Conservation (phyloP, 2,329 filamentous ascomycete genomes). For the Alternaria tenuissima region DNA sequence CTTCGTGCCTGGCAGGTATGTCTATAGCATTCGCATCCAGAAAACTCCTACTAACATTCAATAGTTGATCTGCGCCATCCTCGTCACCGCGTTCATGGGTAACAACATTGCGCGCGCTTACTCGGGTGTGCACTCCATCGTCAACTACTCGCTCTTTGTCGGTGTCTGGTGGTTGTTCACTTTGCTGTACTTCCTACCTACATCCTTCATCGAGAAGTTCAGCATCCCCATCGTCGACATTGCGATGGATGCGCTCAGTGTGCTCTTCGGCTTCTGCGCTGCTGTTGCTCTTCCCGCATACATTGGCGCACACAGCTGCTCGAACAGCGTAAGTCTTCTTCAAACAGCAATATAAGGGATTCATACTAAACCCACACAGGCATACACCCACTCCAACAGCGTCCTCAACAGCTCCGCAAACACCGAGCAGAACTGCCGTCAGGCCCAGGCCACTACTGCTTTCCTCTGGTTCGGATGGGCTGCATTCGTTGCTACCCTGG, state of each 20-base stretch:
- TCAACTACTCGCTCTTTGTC: constrained; percentile 74
- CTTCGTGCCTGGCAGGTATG: constrained; percentile 55
- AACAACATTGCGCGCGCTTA: constrained; percentile 67
- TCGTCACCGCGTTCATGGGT: constrained; percentile 68
- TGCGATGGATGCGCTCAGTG: constrained; percentile 65
- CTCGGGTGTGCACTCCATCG: constrained; percentile 63
- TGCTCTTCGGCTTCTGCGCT: constrained; percentile 74
- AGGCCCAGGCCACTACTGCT: constrained; percentile 76
- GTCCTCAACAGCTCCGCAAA: constrained; percentile 70
- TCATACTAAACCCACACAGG: constrained; percentile 39
- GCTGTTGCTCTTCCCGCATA: constrained; percentile 76
- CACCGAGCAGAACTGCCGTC: constrained; percentile 72
- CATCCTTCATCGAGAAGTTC: constrained; percentile 63
- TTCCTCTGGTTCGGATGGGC: constrained; percentile 83
- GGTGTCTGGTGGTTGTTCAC: constrained; percentile 71
- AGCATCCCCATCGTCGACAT: constrained; percentile 63
- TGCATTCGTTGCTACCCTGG: constrained; percentile 63
- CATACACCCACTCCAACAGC: constrained; percentile 58
- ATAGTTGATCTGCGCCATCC: constrained; percentile 67
- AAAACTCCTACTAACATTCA: not conserved
- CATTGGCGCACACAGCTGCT: constrained; percentile 74
- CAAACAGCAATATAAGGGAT: not conserved
- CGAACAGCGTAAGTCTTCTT: constrained; percentile 59
- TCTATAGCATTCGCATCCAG: not conserved
- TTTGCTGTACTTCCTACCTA: constrained; percentile 68